Conservation (phyloP, 2,329 filamentous ascomycete species). For the Ascochyta rabiei region DNA sequence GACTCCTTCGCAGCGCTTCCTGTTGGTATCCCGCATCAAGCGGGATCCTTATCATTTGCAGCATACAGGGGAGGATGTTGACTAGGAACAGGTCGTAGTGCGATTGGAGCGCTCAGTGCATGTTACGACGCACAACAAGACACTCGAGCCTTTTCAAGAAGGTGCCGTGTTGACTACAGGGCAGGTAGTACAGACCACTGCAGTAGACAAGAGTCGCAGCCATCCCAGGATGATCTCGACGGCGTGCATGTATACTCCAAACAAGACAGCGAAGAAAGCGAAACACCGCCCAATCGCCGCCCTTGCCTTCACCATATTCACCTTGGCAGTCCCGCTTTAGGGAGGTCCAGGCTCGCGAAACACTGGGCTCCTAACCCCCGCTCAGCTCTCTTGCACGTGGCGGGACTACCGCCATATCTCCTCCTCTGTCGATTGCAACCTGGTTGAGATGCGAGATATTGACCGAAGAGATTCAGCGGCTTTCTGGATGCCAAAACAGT, state of each 20-base stretch:
- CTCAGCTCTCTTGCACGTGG: constrained; percentile 13
- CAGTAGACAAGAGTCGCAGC: constrained; percentile 13
- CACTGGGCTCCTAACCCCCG: constrained; percentile 19
- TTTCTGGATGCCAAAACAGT: neutral
- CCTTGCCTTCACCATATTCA: neutral
- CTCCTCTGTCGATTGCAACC: constrained; percentile 13
- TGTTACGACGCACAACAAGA: neutral
- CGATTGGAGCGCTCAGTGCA: neutral
- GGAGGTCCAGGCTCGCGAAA: constrained; percentile 15
- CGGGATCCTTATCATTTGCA: neutral
- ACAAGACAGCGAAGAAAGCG: constrained; percentile 1
- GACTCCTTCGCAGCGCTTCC: neutral
- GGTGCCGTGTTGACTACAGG: neutral
- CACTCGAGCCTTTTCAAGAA: neutral
- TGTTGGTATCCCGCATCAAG: neutral
- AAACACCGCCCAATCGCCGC: neutral
- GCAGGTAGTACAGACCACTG: constrained; percentile 1
- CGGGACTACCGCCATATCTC: constrained; percentile 16
- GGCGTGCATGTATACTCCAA: constrained; percentile 1
- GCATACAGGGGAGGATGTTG: neutral
- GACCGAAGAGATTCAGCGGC: constrained; percentile 1
- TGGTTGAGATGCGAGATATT: constrained; percentile 2
- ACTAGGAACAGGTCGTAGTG: neutral
- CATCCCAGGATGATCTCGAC: neutral
- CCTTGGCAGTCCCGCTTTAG: constrained; percentile 17